Evolutionary conservation across 106 monocot species (phyloP).

Genomic region (Triglochin maritima): DNA sequence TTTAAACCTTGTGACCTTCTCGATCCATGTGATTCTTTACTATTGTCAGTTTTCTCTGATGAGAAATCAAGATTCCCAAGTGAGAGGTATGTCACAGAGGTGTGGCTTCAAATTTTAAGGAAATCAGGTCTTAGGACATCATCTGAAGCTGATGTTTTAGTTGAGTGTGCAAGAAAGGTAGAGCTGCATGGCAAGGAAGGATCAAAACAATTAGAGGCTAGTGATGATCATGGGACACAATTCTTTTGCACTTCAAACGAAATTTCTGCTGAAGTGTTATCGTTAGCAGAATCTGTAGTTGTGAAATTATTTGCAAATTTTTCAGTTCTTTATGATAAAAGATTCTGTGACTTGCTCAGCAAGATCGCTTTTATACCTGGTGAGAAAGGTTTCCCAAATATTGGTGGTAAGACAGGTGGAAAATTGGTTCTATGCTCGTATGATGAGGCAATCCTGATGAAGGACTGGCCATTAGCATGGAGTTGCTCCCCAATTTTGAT

Average conservation of each 20-base stretch:
- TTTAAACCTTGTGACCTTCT: conserved; percentile 79
- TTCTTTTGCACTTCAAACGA: conserved; percentile 30
- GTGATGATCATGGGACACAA: conserved; percentile 47
- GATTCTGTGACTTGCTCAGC: conserved; percentile 66
- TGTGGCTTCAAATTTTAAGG: conserved; percentile 75
- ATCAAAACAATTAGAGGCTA: conserved; percentile 15
- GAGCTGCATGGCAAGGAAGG: conserved; percentile 58
- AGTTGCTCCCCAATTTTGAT: conserved; percentile 79
- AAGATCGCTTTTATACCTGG: conserved; percentile 84
- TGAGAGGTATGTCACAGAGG: conserved; percentile 62
- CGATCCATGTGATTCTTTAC: conserved; percentile 75
- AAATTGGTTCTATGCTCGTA: conserved; percentile 67
- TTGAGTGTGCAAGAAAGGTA: conserved; percentile 83
- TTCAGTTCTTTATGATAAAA: conserved; percentile 58
- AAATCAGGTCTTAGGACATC: conserved; percentile 72
- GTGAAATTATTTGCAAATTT: conserved; percentile 62
- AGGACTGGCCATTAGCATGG: conserved; percentile 97
- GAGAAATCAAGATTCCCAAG: conserved; percentile 72
- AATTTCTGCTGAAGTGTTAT: conserved; percentile 57
- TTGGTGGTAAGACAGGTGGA: conserved; percentile 91
- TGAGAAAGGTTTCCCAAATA: conserved; percentile 88
- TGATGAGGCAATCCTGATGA: conserved; percentile 62
- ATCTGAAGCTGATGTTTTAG: conserved; percentile 52
- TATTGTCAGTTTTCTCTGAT: conserved; percentile 70
- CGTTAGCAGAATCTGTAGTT: conserved; percentile 75